Percentiles rank a stretch among this genome's conserved stretches.
phyloP scores from a whole-genome alignment of 2,329 filamentous ascomycete species.

The Diaporthe humulicola region DNA sequence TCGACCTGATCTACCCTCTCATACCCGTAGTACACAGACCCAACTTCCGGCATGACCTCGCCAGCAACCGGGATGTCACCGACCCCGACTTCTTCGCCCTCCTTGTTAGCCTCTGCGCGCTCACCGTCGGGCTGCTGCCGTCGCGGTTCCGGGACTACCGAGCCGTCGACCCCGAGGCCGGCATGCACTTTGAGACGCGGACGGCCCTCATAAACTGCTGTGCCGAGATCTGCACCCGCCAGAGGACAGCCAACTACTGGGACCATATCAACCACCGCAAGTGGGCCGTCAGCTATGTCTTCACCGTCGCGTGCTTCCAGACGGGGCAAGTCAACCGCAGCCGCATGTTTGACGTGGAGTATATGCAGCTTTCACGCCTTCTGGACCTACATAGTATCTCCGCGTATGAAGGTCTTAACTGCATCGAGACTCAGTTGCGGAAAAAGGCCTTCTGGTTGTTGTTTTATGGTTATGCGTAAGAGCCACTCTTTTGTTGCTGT shows the following conservation, averaged over 20 bases:
- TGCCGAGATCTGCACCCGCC: slow-evolving; percentile 44
- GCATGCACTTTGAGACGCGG: slow-evolving; percentile 44
- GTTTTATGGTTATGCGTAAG: slow-evolving; percentile 16
- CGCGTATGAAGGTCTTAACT: slow-evolving; percentile 2
- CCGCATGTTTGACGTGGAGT: slow-evolving; percentile 53
- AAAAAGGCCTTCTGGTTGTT: slow-evolving; percentile 16
- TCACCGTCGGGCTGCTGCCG: slow-evolving; percentile 46
- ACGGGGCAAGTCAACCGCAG: slow-evolving; percentile 52
- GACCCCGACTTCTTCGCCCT: slow-evolving; percentile 46
- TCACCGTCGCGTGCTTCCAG: slow-evolving; percentile 51
- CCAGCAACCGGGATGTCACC: slow-evolving; percentile 42
- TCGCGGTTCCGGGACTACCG: slow-evolving; percentile 46
- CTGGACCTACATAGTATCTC: slow-evolving; percentile 49
- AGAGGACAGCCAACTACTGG: slow-evolving; percentile 44
- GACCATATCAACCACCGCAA: slow-evolving; percentile 50
- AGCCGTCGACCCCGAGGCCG: slow-evolving; percentile 41
- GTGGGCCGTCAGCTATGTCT: slow-evolving; percentile 51
- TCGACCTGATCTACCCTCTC: slow-evolving; percentile 46
- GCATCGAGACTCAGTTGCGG: slow-evolving; percentile 8
- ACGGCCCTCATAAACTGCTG: slow-evolving; percentile 46
- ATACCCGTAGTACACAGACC: slow-evolving; percentile 45
- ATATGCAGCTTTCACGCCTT: slow-evolving; percentile 50
- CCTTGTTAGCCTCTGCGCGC: slow-evolving; percentile 44
- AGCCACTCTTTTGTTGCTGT: background rate
- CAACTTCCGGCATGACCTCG: slow-evolving; percentile 44